Evolutionary conservation across 305 asterid species (phyloP).

Genomic region (Rubia occidens): DNA sequence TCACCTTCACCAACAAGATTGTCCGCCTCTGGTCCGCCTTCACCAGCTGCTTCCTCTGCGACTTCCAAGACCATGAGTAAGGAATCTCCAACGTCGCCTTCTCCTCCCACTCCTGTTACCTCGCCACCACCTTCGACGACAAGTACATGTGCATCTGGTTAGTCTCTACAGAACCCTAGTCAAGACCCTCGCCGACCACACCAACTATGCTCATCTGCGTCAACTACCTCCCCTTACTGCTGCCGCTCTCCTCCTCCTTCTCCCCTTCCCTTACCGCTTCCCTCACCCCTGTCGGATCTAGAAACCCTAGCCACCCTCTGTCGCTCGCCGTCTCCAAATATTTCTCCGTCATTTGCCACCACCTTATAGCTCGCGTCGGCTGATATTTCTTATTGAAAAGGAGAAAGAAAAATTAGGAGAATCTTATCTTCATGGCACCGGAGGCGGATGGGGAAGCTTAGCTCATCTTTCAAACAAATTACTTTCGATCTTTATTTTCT

Average conservation of each 20-base stretch:
- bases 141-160: slow-evolving; percentile 75
- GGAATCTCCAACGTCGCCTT: slow-evolving; percentile 75
- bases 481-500: rapidly evolving
- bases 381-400: rapidly evolving
- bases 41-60: slow-evolving; percentile 15
- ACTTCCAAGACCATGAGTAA: slow-evolving; percentile 60
- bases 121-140: slow-evolving; percentile 91
- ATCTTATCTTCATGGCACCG: no score
- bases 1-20: slow-evolving; percentile 85
- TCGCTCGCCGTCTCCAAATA: no score
- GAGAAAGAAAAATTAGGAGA: no score
- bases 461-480: no score
- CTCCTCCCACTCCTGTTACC: slow-evolving; percentile 60
- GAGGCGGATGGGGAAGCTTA: no score
- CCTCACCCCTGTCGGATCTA: no score
- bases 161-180: slow-evolving; percentile 53
- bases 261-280: no score
- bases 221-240: no score
- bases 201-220: slow-evolving; percentile 17
- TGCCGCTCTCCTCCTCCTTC: no score
- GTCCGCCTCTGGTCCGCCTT: slow-evolving; percentile 51
- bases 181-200: slow-evolving; percentile 74
- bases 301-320: no score
- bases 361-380: no score
- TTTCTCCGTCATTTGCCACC: no score